Evolutionary conservation across 2,329 filamentous ascomycete genomes (phyloP), one percentile per base, ranked within the genome.

Genomic region (Trematosphaeria pertusa): DNA sequence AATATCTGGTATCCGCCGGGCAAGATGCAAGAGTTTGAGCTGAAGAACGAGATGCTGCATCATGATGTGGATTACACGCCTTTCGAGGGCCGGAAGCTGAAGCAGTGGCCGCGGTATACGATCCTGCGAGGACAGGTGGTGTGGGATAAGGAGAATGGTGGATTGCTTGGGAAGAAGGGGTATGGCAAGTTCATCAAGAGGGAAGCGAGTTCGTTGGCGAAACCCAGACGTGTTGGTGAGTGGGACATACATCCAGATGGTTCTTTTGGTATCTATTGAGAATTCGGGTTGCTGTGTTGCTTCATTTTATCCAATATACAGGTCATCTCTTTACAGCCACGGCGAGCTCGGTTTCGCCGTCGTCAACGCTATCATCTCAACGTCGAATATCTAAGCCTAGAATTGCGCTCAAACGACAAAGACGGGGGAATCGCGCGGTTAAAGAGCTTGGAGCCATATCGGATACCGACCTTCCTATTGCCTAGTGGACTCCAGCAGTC

Each of bases 61-160:
- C 83, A 86, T 60, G 75, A 81, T 49, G 78, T 84, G 2, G 83
- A 87, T 58, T 85, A 86, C 58, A 85, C 83, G 7, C 83, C 83
- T 0, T 86, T 81, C 55, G 83, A 86, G 61, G 82, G 83, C 0
- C 74, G 73, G 37, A 69, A 59, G n/a, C 59, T 87, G 31, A 74
- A 73, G 20, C 82, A 86, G 46, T 86, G 84, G 83, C 83, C 83
- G 9, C 73, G 83, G 15, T 85, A 81, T 58, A 86, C 82, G 0
- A 72, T 87, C 6, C 53, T 87, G 32, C 68, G 84, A 44, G 84
- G 84, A 0, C 67, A 79, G 50, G 75, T 86, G 0, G 78, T 85
- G 1, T 86, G 80, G 81, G 80, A 82, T 52, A 73, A 75, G 28
- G 79, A 81, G 11, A 68, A 73, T n/a, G 79, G 73, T 1, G 81